These are phyloP conservation scores for Prunus dulcis DNA, from an alignment of 306 rosid genomes.

Conservation along the genomic window DNA sequence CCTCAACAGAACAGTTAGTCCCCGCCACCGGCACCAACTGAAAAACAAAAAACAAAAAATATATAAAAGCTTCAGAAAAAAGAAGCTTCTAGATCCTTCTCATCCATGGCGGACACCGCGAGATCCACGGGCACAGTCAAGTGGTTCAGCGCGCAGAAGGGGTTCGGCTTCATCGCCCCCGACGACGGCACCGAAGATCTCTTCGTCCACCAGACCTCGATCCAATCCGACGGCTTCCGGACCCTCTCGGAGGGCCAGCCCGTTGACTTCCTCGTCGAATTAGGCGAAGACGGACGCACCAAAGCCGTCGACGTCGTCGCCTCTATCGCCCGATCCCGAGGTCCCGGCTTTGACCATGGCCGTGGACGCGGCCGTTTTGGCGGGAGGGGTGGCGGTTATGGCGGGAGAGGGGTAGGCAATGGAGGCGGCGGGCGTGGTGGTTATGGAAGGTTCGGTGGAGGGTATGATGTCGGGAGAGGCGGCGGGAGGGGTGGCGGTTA, in stretches of 20 bases:
- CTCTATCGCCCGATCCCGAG: constrained; percentile 33
- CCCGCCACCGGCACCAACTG: no score
- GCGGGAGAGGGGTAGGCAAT: constrained; percentile 23
- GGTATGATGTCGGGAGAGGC: constrained; percentile 27
- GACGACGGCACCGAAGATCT: constrained; percentile 61
- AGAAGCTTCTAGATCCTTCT: constrained; percentile 28
- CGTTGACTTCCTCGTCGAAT: constrained; percentile 54
- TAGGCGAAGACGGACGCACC: constrained; percentile 53
- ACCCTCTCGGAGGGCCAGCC: constrained; percentile 58
- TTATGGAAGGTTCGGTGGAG: constrained; percentile 27
- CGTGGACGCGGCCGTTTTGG: constrained; percentile 33
- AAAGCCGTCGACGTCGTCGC: constrained; percentile 73
- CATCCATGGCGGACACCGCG: constrained; percentile 40
- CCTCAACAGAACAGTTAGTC: neutral
- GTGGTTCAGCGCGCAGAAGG: constrained; percentile 80
- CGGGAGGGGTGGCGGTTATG: constrained; percentile 25
- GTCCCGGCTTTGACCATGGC: constrained; percentile 24
- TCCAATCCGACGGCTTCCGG: constrained; percentile 70
- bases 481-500: constrained; percentile 45
- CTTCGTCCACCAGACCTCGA: constrained; percentile 81
- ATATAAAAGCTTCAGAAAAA: neutral
- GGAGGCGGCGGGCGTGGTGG: constrained; percentile 24
- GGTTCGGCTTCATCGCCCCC: constrained; percentile 78
- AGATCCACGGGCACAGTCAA: constrained; percentile 66
- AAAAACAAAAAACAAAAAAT: neutral